Percentiles rank a stretch among this genome's conserved stretches.
Evolutionary conservation across 768 basidiomycete species (phyloP).

Genomic region (Psilocybe tampanensis): DNA sequence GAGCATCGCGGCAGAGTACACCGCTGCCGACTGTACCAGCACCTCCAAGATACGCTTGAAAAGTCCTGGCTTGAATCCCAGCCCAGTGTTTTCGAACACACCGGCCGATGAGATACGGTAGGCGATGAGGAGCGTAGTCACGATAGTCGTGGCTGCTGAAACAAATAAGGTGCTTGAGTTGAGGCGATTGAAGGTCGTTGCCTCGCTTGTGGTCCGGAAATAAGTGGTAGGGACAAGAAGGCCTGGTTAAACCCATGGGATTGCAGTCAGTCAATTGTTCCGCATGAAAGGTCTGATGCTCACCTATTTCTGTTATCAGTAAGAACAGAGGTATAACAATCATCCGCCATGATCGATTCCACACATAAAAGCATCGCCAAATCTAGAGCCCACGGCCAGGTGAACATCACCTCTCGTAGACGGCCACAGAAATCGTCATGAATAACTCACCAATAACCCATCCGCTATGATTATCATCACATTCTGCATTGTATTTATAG

Average conservation of each 20-base stretch:
- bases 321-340: not conserved
- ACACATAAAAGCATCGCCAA: not conserved
- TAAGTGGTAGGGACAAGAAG: not conserved
- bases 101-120: not conserved
- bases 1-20: not conserved
- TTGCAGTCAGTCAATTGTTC: not conserved
- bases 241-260: not conserved
- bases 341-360: not conserved
- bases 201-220: not conserved
- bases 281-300: not conserved
- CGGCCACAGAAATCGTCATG: not conserved
- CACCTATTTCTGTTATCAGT: not conserved
- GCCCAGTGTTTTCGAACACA: not conserved
- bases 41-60: not conserved
- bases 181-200: not conserved
- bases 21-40: not conserved
- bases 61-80: not conserved
- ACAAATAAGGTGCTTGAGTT: not conserved
- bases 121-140: not conserved
- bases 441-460: not conserved
- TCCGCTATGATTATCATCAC: not conserved
- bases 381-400: not conserved
- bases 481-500: not conserved
- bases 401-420: too few relatives aligned
- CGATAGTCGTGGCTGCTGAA: not conserved